phyloP scores from a whole-genome alignment of 768 basidiomycete species.

The Vararia minispora region DNA sequence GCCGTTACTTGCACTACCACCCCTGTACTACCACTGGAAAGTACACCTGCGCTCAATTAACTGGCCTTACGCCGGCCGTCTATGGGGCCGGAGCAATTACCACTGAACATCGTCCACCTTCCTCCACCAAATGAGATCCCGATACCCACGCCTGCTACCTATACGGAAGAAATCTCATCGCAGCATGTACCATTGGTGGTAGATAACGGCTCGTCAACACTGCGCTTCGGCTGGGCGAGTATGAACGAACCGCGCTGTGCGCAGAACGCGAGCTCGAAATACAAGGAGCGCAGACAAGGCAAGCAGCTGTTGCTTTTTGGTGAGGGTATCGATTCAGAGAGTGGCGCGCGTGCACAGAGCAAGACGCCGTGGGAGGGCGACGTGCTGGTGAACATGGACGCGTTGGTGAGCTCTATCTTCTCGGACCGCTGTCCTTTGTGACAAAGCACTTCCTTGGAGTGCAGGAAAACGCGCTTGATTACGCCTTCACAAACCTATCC shows the following conservation, averaged over 20 bases:
- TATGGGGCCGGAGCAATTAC: too few relatives aligned
- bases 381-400: constrained; percentile 83
- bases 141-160: too few relatives aligned
- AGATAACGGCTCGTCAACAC: constrained; percentile 78
- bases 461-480: constrained; percentile 93
- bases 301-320: constrained; percentile 82
- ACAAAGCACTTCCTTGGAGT: constrained; percentile 7
- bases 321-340: constrained; percentile 77
- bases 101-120: too few relatives aligned
- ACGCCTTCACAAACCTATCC: constrained; percentile 78
- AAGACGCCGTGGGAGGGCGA: constrained; percentile 92
- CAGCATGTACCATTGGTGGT: constrained; percentile 63
- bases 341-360: constrained; percentile 66
- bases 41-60: too few relatives aligned
- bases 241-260: constrained; percentile 44
- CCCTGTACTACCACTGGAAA: too few relatives aligned
- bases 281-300: constrained; percentile 82
- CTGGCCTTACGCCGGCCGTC: too few relatives aligned
- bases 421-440: background rate
- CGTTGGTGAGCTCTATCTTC: constrained; percentile 54
- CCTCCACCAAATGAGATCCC: too few relatives aligned
- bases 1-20: too few relatives aligned
- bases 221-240: constrained; percentile 78
- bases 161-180: too few relatives aligned
- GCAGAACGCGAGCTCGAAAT: constrained; percentile 71